Evolutionary conservation across 2,329 filamentous ascomycete genomes (phyloP), one percentile per base, ranked within the genome.

Genomic region (Hirsutella minnesotensis): DNA sequence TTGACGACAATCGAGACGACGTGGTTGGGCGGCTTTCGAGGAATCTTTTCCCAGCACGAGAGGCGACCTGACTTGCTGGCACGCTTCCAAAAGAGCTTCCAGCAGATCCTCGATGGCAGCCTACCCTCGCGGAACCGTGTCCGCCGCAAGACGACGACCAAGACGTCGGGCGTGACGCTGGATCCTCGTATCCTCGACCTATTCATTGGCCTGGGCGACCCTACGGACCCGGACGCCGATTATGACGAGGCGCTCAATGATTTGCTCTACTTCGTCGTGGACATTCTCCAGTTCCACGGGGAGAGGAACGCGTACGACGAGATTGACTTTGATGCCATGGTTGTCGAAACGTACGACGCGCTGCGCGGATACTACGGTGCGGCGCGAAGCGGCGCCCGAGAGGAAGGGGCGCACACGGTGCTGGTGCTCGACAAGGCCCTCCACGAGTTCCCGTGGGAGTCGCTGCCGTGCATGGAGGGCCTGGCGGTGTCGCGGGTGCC

Each of bases 231-330:
- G 2, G 77, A 80, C 8, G 65, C 68, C 45, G 87, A 95, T 48
- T 73, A 94, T 19, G 90, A 96, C 49, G 90, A 96, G 54, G 79
- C 83, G 0, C 67, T 98, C n/a, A 87, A 83, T 51, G 92, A 98
- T 58, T 68, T 98, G 22, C 74, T 98, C 3, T 96, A 95, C 64
- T 96, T 96, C 57, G 85, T 96, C 1, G 82, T 98, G 5, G 92
- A 98, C 54, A 89, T 96, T 41, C 70, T 98, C 3, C 92, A 96
- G 58, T 96, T 98, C 61, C 86, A 95, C 52, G 92, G 92, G 15
- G 94, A 98, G 64, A 77, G 81, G 39, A 98, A 96, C 57, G 92
- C 94, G 0, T 95, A 95, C 62, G 92, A 98, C 53, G 92, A 98
- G 64, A 86, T 98, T 48, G 90, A 96, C 61, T 94, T 96, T 56